phyloP scores from a whole-genome alignment of 1,284 basidiomycete species.

The Trichosporon sp. region DNA sequence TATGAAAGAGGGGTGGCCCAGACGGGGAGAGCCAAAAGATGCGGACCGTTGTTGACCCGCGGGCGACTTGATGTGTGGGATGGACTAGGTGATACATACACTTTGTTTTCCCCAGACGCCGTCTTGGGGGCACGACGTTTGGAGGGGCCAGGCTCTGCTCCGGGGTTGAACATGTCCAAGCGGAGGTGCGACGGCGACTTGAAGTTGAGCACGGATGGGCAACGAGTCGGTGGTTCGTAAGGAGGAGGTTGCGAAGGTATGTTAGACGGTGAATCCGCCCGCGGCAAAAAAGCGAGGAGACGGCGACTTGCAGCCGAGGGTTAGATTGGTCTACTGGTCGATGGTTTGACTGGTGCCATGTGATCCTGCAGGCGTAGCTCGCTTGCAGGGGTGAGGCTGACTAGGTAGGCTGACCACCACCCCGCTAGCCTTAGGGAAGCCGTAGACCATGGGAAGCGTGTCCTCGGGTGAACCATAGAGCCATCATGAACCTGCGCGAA shows the following conservation, averaged over 20 bases:
- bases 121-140: slow-evolving; percentile 24
- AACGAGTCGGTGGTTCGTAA: slow-evolving; percentile 13
- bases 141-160: slow-evolving; percentile 17
- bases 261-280: slow-evolving; percentile 8
- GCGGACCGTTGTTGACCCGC: slow-evolving; percentile 8
- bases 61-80: no score
- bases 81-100: slow-evolving; percentile 11
- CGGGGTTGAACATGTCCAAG: slow-evolving; percentile 17
- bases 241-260: slow-evolving; percentile 17
- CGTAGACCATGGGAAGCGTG: neutral
- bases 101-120: slow-evolving; percentile 26
- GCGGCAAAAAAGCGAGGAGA: slow-evolving; percentile 12
- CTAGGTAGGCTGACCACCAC: no score
- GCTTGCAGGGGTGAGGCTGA: neutral
- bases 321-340: neutral
- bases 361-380: neutral
- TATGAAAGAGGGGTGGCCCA: neutral
- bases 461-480: neutral
- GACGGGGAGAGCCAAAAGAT: neutral
- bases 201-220: slow-evolving; percentile 9
- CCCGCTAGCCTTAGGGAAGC: no score
- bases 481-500: neutral
- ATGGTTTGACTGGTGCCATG: neutral
- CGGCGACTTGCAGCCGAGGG: slow-evolving; percentile 15
- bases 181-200: slow-evolving; percentile 15